These are phyloP conservation scores for Funneliformis geosporum DNA, from an alignment of 192 early-diverging fungal genomes.

Conservation along the genomic window DNA sequence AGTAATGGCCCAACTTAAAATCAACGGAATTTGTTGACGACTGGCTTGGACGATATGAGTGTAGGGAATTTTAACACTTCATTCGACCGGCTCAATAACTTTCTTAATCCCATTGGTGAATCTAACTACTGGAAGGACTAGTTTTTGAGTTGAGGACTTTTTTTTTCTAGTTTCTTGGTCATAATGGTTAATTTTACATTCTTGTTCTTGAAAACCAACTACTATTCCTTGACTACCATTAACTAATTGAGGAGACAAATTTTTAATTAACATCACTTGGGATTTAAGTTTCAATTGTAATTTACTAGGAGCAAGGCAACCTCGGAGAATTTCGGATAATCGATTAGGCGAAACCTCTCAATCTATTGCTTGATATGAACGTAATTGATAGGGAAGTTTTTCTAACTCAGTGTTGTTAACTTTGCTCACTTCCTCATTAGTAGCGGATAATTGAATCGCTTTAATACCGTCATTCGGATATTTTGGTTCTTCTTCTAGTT, in stretches of 20 bases:
- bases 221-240: constrained; percentile 77
- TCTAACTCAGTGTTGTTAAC: neutral
- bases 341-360: neutral
- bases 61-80: neutral
- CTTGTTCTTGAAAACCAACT: constrained; percentile 39
- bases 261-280: constrained; percentile 85
- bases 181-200: neutral
- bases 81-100: neutral
- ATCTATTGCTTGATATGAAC: neutral
- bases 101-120: neutral
- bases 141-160: too few relatives aligned
- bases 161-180: too few relatives aligned
- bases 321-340: constrained; percentile 35
- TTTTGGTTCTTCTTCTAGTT: constrained; percentile 49
- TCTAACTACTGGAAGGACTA: neutral
- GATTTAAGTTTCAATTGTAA: constrained; percentile 72
- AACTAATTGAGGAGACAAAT: constrained; percentile 64
- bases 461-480: constrained; percentile 60
- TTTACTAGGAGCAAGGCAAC: constrained; percentile 58
- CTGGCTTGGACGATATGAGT: neutral
- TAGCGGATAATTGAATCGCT: constrained; percentile 67
- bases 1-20: constrained; percentile 24
- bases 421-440: neutral
- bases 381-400: neutral
- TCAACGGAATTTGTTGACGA: constrained; percentile 18